phyloP scores from a whole-genome alignment of 805 yeast genomes.

The Cyberlindnera petersonii region DNA sequence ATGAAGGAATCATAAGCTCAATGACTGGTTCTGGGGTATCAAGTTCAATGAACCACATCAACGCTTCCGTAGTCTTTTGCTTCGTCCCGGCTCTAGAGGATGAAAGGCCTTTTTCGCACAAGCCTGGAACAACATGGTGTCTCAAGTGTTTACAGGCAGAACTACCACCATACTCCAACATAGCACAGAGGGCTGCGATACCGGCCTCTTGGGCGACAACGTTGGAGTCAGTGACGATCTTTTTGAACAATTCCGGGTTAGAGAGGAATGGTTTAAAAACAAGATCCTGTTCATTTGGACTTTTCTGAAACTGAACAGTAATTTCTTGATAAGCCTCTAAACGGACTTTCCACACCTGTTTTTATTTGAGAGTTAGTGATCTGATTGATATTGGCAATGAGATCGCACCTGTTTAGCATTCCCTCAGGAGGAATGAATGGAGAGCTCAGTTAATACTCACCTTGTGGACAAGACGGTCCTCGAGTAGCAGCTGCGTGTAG shows the following conservation, averaged over 20 bases:
- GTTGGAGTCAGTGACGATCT: slow-evolving; percentile 69
- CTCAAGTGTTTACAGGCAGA: slow-evolving; percentile 39
- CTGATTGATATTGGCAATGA: no score
- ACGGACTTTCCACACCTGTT: slow-evolving; percentile 75
- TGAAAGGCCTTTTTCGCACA: slow-evolving; percentile 80
- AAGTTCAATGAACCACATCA: slow-evolving; percentile 60
- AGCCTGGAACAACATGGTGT: slow-evolving; percentile 38
- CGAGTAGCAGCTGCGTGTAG: slow-evolving; percentile 23
- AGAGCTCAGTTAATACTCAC: slow-evolving; percentile 33
- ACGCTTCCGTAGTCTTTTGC: slow-evolving; percentile 56
- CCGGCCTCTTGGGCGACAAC: slow-evolving; percentile 92
- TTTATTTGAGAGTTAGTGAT: slow-evolving; percentile 12
- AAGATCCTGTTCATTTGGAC: slow-evolving; percentile 52
- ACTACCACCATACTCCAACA: slow-evolving; percentile 54
- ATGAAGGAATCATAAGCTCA: slow-evolving; percentile 60
- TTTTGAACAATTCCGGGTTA: slow-evolving; percentile 53
- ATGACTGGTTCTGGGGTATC: slow-evolving; percentile 63
- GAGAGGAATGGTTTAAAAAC: slow-evolving; percentile 48
- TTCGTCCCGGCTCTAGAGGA: slow-evolving; percentile 76
- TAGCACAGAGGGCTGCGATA: slow-evolving; percentile 48
- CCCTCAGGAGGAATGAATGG: background rate
- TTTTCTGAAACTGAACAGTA: slow-evolving; percentile 44
- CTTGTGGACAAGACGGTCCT: slow-evolving; percentile 45
- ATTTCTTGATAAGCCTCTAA: slow-evolving; percentile 72
- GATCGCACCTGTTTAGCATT: background rate